Evolutionary conservation across 2,329 filamentous ascomycete species (phyloP).

Genomic region (Rachicladosporium sp.): DNA sequence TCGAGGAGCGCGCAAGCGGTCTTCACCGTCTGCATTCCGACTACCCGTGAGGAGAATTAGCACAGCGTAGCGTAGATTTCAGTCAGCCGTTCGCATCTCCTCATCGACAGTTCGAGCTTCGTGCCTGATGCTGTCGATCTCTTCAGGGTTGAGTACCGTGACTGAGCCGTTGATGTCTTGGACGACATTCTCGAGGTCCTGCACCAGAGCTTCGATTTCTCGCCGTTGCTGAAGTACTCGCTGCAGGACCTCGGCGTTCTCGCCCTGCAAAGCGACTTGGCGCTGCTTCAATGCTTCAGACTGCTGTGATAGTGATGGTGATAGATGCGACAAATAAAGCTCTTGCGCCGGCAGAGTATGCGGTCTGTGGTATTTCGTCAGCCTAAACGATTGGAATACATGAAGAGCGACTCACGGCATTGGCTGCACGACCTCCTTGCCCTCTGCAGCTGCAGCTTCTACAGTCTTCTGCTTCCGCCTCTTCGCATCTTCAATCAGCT

Average conservation of each 20-base stretch:
- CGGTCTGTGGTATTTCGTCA: slow-evolving; percentile 29
- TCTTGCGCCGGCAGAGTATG: slow-evolving; percentile 46
- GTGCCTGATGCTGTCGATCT: slow-evolving; percentile 17
- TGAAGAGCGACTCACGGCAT: slow-evolving; percentile 33
- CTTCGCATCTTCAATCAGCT: slow-evolving; percentile 46
- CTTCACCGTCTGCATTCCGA: too few species aligned
- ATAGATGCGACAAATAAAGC: slow-evolving; percentile 47
- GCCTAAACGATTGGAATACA: too few species aligned
- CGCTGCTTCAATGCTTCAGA: slow-evolving; percentile 37
- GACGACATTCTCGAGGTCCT: slow-evolving; percentile 43
- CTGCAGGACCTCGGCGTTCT: slow-evolving; percentile 42
- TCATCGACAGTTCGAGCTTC: slow-evolving; percentile 20
- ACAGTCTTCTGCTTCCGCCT: slow-evolving; percentile 35
- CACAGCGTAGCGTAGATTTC: neutral
- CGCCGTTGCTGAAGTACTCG: slow-evolving; percentile 41
- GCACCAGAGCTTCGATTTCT: slow-evolving; percentile 45
- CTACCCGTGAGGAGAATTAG: too few species aligned
- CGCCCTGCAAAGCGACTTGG: slow-evolving; percentile 36
- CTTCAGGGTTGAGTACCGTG: slow-evolving; percentile 24
- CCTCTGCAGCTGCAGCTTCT: slow-evolving; percentile 15
- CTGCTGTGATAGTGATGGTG: slow-evolving; percentile 42
- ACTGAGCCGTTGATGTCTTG: slow-evolving; percentile 43
- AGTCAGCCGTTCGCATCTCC: slow-evolving; percentile 12
- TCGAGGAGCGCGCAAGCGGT: too few species aligned
- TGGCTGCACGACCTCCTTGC: slow-evolving; percentile 17